Evolutionary conservation across 192 early-diverging fungal genomes (phyloP).

Genomic region (Cetraspora pellucida): DNA sequence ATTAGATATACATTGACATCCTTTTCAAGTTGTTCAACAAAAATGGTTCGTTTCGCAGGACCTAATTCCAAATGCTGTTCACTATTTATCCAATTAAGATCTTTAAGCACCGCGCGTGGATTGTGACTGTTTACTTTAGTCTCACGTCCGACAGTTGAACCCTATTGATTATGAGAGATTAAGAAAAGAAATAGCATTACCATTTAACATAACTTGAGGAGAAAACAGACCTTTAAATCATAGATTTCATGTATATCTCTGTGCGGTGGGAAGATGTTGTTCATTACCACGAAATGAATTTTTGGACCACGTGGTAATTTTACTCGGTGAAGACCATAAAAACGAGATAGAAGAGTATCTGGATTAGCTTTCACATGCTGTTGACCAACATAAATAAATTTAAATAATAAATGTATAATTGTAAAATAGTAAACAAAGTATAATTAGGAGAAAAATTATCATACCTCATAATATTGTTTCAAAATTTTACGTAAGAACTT

Average conservation of each 20-base stretch:
- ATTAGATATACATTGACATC: slow-evolving; percentile 71
- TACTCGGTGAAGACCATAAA: slow-evolving; percentile 95
- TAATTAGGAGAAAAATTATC: background rate
- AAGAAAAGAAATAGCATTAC: background rate
- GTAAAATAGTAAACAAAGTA: too few relatives aligned
- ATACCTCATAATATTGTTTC: slow-evolving; percentile 82
- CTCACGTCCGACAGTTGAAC: slow-evolving; percentile 85
- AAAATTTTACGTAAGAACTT: slow-evolving; percentile 90
- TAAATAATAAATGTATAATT: too few relatives aligned
- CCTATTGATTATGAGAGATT: slow-evolving; percentile 34
- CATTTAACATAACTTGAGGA: background rate
- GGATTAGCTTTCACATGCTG: slow-evolving; percentile 86
- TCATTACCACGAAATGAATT: slow-evolving; percentile 99
- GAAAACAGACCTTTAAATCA: slow-evolving; percentile 78
- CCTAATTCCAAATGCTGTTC: slow-evolving; percentile 80
- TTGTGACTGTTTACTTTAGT: slow-evolving; percentile 77
- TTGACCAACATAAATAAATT: background rate
- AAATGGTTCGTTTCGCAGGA: slow-evolving; percentile 72
- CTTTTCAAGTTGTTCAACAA: slow-evolving; percentile 83
- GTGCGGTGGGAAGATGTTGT: slow-evolving; percentile 96
- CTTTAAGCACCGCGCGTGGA: slow-evolving; percentile 92
- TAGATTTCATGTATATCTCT: slow-evolving; percentile 96
- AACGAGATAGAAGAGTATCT: slow-evolving; percentile 89
- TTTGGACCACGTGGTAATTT: slow-evolving; percentile 91
- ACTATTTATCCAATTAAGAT: slow-evolving; percentile 90